A percentile compares a stretch with the other conserved stretches of the same genome.
Evolutionary conservation across 768 basidiomycete genomes (phyloP).

Genomic region (Leccinellum rugosiceps): DNA sequence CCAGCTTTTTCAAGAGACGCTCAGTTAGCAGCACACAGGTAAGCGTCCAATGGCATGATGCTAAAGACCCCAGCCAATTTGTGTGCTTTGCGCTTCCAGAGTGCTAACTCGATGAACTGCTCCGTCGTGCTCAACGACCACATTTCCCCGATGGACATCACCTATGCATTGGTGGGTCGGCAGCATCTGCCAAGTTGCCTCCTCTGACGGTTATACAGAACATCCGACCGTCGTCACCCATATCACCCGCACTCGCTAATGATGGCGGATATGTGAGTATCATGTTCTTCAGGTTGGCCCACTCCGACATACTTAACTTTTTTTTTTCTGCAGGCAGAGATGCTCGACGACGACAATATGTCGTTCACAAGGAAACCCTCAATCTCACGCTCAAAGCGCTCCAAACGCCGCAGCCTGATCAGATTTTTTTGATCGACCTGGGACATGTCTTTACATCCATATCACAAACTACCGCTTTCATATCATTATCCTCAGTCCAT

Average conservation of each 20-base stretch:
- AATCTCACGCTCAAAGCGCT: neutral
- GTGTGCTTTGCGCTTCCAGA: slow-evolving; percentile 7
- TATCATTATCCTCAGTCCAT: slow-evolving; percentile 4
- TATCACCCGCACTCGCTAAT: neutral
- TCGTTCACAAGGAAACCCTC: slow-evolving; percentile 13
- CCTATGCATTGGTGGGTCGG: slow-evolving; percentile 20
- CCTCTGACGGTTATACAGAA: slow-evolving; percentile 3
- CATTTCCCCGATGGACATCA: slow-evolving; percentile 20
- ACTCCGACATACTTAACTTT: neutral
- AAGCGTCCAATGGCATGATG: neutral
- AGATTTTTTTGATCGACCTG: slow-evolving; percentile 9
- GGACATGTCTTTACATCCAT: neutral
- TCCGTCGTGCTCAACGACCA: slow-evolving; percentile 14
- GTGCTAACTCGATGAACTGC: slow-evolving; percentile 15
- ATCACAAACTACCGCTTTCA: neutral
- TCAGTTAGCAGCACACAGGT: slow-evolving; percentile 22
- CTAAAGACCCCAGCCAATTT: neutral
- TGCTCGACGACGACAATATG: slow-evolving; percentile 31
- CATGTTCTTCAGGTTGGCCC: neutral
- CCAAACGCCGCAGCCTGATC: slow-evolving; percentile 3
- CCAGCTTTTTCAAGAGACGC: slow-evolving; percentile 22
- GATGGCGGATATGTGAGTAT: slow-evolving; percentile 16
- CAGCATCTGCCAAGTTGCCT: neutral
- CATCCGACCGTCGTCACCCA: slow-evolving; percentile 9
- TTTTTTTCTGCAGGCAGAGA: slow-evolving; percentile 16